Evolutionary conservation across 2,329 filamentous ascomycete genomes (phyloP).

Genomic region (Periglandula ipomoeae): DNA sequence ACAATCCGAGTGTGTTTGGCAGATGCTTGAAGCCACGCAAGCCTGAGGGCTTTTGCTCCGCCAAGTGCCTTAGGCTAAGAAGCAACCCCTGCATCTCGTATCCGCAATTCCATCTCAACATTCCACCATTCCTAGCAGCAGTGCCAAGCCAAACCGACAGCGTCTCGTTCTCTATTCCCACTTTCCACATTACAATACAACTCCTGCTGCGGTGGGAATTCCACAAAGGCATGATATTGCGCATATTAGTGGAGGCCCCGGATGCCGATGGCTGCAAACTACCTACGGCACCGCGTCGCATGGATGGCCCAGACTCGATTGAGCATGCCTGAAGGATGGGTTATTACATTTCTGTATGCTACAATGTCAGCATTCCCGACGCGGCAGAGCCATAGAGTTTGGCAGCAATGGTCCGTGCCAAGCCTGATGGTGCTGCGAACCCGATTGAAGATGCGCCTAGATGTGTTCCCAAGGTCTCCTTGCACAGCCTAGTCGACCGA

Average conservation of each 20-base stretch:
- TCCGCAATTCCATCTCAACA: background rate
- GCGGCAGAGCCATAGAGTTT: no score
- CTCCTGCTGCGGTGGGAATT: background rate
- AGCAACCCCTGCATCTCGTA: slow-evolving; percentile 1
- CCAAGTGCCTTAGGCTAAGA: background rate
- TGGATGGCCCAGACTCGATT: background rate
- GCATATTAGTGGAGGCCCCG: background rate
- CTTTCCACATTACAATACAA: background rate
- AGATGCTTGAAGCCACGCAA: slow-evolving; percentile 1
- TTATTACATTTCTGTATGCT: no score
- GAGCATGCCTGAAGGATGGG: background rate
- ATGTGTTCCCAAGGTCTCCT: no score
- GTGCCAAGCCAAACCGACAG: background rate
- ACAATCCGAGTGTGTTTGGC: background rate
- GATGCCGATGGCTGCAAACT: background rate
- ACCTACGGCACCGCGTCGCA: no score
- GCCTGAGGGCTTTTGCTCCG: background rate
- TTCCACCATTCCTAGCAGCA: background rate
- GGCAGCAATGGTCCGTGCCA: no score
- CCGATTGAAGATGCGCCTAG: no score
- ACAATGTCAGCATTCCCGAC: no score
- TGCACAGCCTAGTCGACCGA: no score
- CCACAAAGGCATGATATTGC: background rate
- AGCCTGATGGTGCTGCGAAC: no score
- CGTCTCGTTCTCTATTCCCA: background rate